Conservation (phyloP, 345 rosid genomes). For the Aquilaria yunnanensis region DNA sequence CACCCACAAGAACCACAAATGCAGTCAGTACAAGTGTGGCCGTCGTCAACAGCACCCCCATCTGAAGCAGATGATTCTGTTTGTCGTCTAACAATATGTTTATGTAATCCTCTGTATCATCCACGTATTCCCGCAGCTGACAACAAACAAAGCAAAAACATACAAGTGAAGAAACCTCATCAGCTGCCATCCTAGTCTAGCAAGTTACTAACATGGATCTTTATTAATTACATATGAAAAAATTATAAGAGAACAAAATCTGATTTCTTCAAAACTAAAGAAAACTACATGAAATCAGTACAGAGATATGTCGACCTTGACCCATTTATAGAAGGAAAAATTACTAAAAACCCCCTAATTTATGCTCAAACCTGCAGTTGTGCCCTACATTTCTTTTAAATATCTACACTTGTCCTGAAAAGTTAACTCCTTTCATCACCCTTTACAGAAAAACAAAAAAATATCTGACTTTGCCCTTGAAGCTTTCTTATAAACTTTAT, state of each 20-base stretch:
- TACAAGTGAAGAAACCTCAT: slow-evolving; percentile 7
- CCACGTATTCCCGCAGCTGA: slow-evolving; percentile 90
- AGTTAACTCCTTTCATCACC: too few relatives aligned
- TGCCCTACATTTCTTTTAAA: too few relatives aligned
- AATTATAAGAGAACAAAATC: not conserved
- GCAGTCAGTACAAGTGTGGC: slow-evolving; percentile 74
- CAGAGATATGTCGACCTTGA: too few relatives aligned
- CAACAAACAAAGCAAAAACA: not conserved
- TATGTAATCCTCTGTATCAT: slow-evolving; percentile 93
- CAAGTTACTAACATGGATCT: too few relatives aligned
- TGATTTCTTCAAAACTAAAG: not conserved
- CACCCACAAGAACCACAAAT: slow-evolving; percentile 61
- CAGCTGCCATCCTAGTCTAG: too few relatives aligned
- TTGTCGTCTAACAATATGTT: slow-evolving; percentile 96
- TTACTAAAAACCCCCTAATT: too few relatives aligned
- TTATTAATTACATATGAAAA: not conserved
- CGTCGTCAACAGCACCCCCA: slow-evolving; percentile 92
- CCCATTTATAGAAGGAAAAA: too few relatives aligned
- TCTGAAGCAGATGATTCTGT: slow-evolving; percentile 90
- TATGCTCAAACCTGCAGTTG: too few relatives aligned
- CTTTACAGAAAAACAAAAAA: too few relatives aligned
- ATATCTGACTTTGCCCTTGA: too few relatives aligned
- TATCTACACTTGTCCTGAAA: too few relatives aligned
- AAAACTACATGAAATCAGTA: not conserved
- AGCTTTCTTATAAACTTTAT: too few relatives aligned